These are phyloP conservation scores for Camelina neglecta DNA, from an alignment of 345 rosid genomes.

Conservation along the genomic window DNA sequence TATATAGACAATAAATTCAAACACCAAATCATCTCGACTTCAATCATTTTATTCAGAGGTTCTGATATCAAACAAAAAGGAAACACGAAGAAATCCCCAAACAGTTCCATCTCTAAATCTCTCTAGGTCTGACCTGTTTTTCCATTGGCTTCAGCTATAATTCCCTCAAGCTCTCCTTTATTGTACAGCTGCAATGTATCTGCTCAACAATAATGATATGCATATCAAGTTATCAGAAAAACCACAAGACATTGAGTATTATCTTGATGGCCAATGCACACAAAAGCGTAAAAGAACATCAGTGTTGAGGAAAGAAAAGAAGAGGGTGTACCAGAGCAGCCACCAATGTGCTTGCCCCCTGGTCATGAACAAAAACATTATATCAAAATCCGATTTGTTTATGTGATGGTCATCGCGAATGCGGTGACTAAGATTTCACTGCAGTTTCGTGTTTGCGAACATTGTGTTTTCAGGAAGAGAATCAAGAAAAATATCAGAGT, in stretches of 20 bases:
- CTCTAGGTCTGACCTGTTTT: slow-evolving; percentile 30
- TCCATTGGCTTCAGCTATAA: slow-evolving; percentile 65
- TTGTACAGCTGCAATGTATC: slow-evolving; percentile 73
- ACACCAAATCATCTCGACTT: slow-evolving; percentile 13
- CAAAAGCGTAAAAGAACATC: not conserved
- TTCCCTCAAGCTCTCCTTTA: slow-evolving; percentile 75
- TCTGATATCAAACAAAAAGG: slow-evolving; percentile 1
- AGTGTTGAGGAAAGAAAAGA: slow-evolving; percentile 2
- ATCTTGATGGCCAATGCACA: slow-evolving; percentile 10
- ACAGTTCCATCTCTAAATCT: slow-evolving; percentile 8
- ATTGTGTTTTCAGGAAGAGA: slow-evolving; percentile 3
- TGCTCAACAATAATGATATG: slow-evolving; percentile 48
- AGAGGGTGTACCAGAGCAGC: slow-evolving; percentile 79
- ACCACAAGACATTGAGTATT: not conserved
- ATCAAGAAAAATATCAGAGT: not conserved
- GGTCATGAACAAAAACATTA: slow-evolving; percentile 38
- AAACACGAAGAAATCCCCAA: slow-evolving; percentile 28
- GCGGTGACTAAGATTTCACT: not conserved
- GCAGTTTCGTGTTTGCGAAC: not conserved
- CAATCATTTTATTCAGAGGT: slow-evolving; percentile 10
- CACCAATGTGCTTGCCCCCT: slow-evolving; percentile 97
- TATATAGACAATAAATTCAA: not conserved
- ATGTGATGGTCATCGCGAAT: not conserved
- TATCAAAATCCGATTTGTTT: not conserved
- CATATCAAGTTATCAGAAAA: slow-evolving; percentile 23